Conservation (phyloP, 768 basidiomycete species). For the Suillus fuscotomentosus region DNA sequence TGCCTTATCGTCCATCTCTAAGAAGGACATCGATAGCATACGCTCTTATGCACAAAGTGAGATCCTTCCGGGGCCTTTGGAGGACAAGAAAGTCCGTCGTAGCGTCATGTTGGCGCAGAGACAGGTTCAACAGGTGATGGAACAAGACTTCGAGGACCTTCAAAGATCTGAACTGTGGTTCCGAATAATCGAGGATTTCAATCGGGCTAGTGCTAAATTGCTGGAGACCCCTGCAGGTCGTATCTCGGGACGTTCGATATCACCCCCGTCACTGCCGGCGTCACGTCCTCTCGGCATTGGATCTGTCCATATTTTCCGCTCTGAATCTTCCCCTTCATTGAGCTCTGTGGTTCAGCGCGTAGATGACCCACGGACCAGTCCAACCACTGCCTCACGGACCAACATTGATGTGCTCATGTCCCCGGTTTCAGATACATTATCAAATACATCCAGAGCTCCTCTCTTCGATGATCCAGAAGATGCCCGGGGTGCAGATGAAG, state of each 20-base stretch:
- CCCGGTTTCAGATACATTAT: slow-evolving; percentile 49
- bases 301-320: slow-evolving; percentile 24
- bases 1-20: slow-evolving; percentile 60
- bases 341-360: slow-evolving; percentile 14
- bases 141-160: slow-evolving; percentile 89
- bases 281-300: slow-evolving; percentile 16
- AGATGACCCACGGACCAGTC: slow-evolving; percentile 16
- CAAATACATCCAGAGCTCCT: slow-evolving; percentile 63
- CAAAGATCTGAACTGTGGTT: slow-evolving; percentile 90
- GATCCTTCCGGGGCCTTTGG: slow-evolving; percentile 35
- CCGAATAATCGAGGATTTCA: slow-evolving; percentile 76
- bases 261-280: slow-evolving; percentile 14
- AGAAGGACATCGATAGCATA: slow-evolving; percentile 70
- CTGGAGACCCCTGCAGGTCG: slow-evolving; percentile 1
- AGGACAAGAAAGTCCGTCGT: slow-evolving; percentile 60
- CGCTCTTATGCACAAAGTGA: slow-evolving; percentile 60
- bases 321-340: slow-evolving; percentile 38
- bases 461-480: slow-evolving; percentile 84
- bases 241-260: slow-evolving; percentile 9
- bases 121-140: slow-evolving; percentile 87
- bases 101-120: slow-evolving; percentile 83
- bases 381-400: slow-evolving; percentile 27
- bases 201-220: slow-evolving; percentile 26
- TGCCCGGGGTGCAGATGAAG: slow-evolving; percentile 54
- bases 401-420: slow-evolving; percentile 87